Evolutionary conservation across 2,329 filamentous ascomycete genomes (phyloP), one percentile per base, ranked within the genome.

Genomic region (Beauveria rudraprayagi): DNA sequence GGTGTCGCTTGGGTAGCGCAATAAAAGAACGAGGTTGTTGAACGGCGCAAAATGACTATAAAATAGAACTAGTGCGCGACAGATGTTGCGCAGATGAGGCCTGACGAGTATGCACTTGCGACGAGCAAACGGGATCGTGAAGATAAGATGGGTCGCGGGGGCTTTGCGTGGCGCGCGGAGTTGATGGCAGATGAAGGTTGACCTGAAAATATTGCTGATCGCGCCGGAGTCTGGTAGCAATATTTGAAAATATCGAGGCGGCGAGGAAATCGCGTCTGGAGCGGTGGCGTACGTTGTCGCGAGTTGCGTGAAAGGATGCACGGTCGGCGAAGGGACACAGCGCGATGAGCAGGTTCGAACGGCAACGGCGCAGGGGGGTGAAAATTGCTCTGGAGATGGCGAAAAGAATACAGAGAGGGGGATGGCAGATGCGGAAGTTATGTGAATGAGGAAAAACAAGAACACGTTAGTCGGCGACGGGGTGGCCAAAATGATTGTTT

Each of bases 81-180:
- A 30, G 47, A 26, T 24, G 56, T 16, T 51, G 56, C 56, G 56
- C 56, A 24, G 56, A 41, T 24, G 24, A 34, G 34, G 11, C 34
- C 46, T 22, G 22, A 37, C 37, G 11, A n/a, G 17, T 11, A 37
- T 51, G 34, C 47, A 24, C 30, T 51, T 52, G 56, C 56, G 56
- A 59, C 56, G 8, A 10, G 24, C 56, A 59, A 59, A 59, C 47
- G 56, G 46, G 22, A 52, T 59, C 37, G 56, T 47, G 37, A 59
- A 5, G 37, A 24, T 28, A 24, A 51, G 44, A 28, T 16, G 34
- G 22, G 28, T 14, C 37, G 46, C 17, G 37, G 37, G 34, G 19
- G 34, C 19, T 34, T 17, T 28, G 28, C 4, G 56, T 22, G 24
- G 56, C 24, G 56, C 56, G 56, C 46, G 37, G 10, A 26, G 24